These are phyloP conservation scores for Aspergillus wentii DNA, from an alignment of 495 filamentous ascomycete species.

Conservation along the genomic window DNA sequence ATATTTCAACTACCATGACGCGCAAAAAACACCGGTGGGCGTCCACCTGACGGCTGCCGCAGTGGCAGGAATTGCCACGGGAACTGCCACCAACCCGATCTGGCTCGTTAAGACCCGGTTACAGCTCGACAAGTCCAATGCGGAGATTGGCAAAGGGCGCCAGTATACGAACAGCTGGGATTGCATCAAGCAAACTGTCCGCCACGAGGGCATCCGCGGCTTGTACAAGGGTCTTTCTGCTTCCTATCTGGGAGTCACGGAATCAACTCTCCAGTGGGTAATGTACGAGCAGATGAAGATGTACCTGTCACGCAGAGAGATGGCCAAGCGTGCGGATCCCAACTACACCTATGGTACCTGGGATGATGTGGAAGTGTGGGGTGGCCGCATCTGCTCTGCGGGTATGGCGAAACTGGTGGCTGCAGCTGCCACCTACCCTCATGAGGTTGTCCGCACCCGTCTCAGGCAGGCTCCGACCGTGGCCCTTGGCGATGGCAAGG, in stretches of 20 bases:
- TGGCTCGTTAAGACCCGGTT: slow-evolving; percentile 58
- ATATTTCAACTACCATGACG: slow-evolving; percentile 36
- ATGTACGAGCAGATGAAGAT: slow-evolving; percentile 56
- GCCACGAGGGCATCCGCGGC: slow-evolving; percentile 47
- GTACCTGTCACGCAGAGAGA: slow-evolving; percentile 35
- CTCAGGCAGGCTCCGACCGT: slow-evolving; percentile 50
- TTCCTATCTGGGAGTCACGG: slow-evolving; percentile 51
- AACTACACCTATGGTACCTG: slow-evolving; percentile 25
- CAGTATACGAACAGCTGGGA: slow-evolving; percentile 53
- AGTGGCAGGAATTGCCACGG: slow-evolving; percentile 50
- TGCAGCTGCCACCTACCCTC: slow-evolving; percentile 53
- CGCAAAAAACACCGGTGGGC: slow-evolving; percentile 36
- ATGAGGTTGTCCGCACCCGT: slow-evolving; percentile 53
- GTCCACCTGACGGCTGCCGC: slow-evolving; percentile 50
- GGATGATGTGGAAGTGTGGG: slow-evolving; percentile 45
- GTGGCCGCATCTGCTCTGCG: slow-evolving; percentile 44
- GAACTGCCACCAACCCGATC: slow-evolving; percentile 57
- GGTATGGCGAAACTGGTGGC: slow-evolving; percentile 53
- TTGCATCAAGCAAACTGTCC: slow-evolving; percentile 49
- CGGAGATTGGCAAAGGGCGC: slow-evolving; percentile 34
- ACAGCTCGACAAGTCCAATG: slow-evolving; percentile 49
- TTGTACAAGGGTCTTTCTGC: slow-evolving; percentile 52
- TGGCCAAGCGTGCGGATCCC: slow-evolving; percentile 23
- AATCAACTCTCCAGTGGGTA: slow-evolving; percentile 55
- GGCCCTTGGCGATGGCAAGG: slow-evolving; percentile 22